Evolutionary conservation across 192 early-diverging fungal species (phyloP).

Genomic region (Backusella sp.): DNA sequence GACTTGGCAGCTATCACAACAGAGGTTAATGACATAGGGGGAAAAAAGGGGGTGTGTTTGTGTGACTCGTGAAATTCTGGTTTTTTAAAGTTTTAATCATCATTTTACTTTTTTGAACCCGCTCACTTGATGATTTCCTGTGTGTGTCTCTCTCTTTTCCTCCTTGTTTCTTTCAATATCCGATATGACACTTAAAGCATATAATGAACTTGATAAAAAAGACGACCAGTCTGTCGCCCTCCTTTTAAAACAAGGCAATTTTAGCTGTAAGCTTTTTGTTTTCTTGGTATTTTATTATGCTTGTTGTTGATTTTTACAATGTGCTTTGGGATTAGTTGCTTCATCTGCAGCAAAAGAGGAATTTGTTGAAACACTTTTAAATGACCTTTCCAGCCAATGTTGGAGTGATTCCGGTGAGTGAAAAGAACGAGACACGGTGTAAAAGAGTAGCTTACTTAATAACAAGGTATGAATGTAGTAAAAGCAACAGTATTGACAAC

Average conservation of each 20-base stretch:
- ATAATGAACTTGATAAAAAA: neutral
- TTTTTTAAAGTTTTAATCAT: neutral
- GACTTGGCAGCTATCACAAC: constrained; percentile 39
- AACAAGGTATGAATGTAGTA: constrained; percentile 32
- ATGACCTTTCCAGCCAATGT: neutral
- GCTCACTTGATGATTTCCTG: neutral
- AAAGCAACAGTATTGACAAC: constrained; percentile 46
- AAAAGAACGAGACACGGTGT: too few relatives aligned
- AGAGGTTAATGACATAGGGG: constrained; percentile 26
- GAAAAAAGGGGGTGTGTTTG: neutral
- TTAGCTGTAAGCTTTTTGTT: neutral
- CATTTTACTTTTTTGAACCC: neutral
- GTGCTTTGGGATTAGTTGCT: neutral
- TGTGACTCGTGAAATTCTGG: neutral
- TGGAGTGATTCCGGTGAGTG: neutral
- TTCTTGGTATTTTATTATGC: neutral
- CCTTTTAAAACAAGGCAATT: neutral
- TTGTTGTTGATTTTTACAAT: neutral
- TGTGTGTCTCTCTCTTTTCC: neutral
- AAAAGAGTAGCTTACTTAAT: neutral
- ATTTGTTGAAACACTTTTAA: neutral
- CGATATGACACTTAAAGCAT: neutral
- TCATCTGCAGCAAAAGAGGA: constrained; percentile 4
- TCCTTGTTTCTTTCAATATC: neutral
- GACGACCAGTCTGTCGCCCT: neutral